Conservation (phyloP, 75 land plant genomes). For the Pseudotsuga menziesii region DNA sequence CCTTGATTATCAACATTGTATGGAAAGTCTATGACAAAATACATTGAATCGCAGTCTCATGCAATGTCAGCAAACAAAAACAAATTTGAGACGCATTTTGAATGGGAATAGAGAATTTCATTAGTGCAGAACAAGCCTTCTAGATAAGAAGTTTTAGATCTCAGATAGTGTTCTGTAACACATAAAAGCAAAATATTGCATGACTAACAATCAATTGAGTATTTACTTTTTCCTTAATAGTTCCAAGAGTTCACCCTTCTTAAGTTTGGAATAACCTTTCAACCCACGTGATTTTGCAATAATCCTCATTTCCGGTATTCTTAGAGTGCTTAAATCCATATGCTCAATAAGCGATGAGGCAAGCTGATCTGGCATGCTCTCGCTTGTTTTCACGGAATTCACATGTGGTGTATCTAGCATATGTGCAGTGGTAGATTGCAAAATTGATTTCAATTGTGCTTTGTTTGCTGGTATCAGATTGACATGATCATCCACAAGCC, state of each 20-base stretch:
- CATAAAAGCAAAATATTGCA: not conserved
- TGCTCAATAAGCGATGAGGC: not conserved
- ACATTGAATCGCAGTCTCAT: not conserved
- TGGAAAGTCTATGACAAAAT: not conserved
- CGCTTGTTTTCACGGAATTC: not conserved
- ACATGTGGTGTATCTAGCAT: not conserved
- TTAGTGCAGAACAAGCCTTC: not conserved
- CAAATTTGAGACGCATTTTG: slow-evolving; percentile 3
- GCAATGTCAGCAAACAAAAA: not conserved
- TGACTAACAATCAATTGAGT: not conserved
- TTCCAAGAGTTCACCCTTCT: slow-evolving; percentile 3
- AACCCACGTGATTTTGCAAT: not conserved
- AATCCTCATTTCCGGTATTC: not conserved
- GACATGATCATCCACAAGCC: not conserved
- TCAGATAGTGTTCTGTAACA: not conserved
- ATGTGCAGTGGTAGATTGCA: not conserved
- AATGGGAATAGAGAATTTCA: not conserved
- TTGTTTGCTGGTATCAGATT: not conserved
- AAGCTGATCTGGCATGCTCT: not conserved
- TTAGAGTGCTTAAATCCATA: not conserved
- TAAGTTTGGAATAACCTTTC: not conserved
- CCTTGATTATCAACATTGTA: not conserved
- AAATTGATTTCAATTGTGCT: not conserved
- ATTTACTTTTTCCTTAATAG: no score
- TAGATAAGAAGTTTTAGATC: not conserved